Percentiles rank a stretch among this genome's conserved stretches.
These are phyloP conservation scores for Kodamaea leandrae DNA, from an alignment of 805 yeast genomes.

Conservation along the genomic window DNA sequence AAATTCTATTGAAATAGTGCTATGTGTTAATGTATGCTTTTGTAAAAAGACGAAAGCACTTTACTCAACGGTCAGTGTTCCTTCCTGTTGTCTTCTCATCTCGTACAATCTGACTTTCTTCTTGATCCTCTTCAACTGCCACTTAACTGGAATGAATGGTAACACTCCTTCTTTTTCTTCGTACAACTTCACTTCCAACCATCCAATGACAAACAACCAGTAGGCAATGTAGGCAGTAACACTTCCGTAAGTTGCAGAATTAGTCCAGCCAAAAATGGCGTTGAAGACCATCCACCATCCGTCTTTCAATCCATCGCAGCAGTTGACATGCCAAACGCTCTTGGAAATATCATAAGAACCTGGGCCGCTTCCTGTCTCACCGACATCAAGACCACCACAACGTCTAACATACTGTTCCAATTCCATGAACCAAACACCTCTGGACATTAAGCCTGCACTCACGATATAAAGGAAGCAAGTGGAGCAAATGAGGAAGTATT, in stretches of 20 bases:
- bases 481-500: slow-evolving; percentile 37
- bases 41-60: too few species aligned
- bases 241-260: slow-evolving; percentile 45
- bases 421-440: slow-evolving; percentile 46
- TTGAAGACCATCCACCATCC: slow-evolving; percentile 49
- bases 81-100: slow-evolving; percentile 10
- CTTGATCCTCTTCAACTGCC: slow-evolving; percentile 38
- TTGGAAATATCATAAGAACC: slow-evolving; percentile 42
- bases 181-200: slow-evolving; percentile 29
- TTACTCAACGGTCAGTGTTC: neutral
- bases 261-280: slow-evolving; percentile 47
- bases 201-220: slow-evolving; percentile 34
- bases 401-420: slow-evolving; percentile 35
- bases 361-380: slow-evolving; percentile 46
- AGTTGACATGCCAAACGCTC: slow-evolving; percentile 47
- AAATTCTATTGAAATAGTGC: too few species aligned
- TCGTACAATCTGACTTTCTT: slow-evolving; percentile 22
- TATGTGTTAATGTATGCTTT: too few species aligned
- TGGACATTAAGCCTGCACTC: slow-evolving; percentile 44
- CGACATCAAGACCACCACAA: slow-evolving; percentile 42
- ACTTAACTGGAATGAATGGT: slow-evolving; percentile 37
- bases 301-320: slow-evolving; percentile 44
- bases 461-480: slow-evolving; percentile 43
- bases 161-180: slow-evolving; percentile 39
- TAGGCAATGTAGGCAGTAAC: slow-evolving; percentile 35